Evolutionary conservation across 345 rosid species (phyloP), one percentile per base, ranked within the genome.

Genomic region (Corchorus capsularis): DNA sequence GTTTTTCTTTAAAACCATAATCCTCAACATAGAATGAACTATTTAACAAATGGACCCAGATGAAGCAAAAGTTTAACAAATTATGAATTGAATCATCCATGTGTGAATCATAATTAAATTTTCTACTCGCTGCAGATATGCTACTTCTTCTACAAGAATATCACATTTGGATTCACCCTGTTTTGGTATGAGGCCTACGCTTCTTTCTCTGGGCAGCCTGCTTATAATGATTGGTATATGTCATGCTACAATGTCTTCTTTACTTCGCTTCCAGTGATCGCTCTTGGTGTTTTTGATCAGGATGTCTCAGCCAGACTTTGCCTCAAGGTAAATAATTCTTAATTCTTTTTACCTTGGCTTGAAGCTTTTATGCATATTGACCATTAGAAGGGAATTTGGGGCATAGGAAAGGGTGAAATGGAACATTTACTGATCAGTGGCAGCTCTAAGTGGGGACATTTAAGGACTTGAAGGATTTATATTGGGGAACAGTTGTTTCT

Each of bases 171-270:
- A 20, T 89, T 95, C 79, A 93, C 99, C 2, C 84, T 95, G 17
- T 95, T 95, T 81, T 95, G 99, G 99, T 95, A 80, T 0, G 99
- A 95, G 88, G 96, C 94, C 8, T 85, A 86, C 79, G 89, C 99
- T 69, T 91, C 98, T 27, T 95, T 93, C 91, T 91, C 99, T 1
- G 99, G 98, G 0, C 90, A 86, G 83, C 89, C 99, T 15, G 98
- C 98, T 41, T 95, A 95, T 72, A 95, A 95, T 5, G 99, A 95
- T 67, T 95, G 99, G 99, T 87, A 91, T 79, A 91, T 95, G 99
- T 80, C 99, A 3, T 81, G 89, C 83, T 95, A 92, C 73, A 95
- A 95, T 19, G 99, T 93, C 73, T 93, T 95, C 91, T 95, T 95
- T 89, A 95, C 99, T 53, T 93, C 99, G 3, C 94, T 93, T 73